Evolutionary conservation across 495 filamentous ascomycete genomes (phyloP).

Genomic region (Geopyxis carbonaria): DNA sequence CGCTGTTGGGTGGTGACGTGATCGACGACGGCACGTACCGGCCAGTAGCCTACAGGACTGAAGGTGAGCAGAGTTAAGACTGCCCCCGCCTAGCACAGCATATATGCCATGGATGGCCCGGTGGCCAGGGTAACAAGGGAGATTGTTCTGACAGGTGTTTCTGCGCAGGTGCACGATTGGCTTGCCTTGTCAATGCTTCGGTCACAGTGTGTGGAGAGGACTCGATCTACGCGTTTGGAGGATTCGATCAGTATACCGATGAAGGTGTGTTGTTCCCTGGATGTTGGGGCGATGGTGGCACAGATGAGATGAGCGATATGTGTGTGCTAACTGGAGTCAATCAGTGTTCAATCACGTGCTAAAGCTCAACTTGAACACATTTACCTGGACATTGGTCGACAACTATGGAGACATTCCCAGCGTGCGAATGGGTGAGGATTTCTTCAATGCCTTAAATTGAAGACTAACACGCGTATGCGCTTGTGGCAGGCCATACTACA

Average conservation of each 20-base stretch:
- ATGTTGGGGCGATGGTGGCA: not conserved
- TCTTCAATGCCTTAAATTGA: too few species aligned
- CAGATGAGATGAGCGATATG: not conserved
- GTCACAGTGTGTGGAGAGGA: slow-evolving; percentile 94
- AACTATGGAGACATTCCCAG: slow-evolving; percentile 98
- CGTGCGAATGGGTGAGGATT: slow-evolving; percentile 74
- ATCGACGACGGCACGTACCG: slow-evolving; percentile 7
- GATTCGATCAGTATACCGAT: slow-evolving; percentile 98
- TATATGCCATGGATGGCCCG: not conserved
- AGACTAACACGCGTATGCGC: too few species aligned
- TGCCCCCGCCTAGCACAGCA: not conserved
- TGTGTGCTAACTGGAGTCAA: not conserved
- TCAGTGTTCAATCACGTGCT: slow-evolving; percentile 95
- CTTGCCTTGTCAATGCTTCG: slow-evolving; percentile 92
- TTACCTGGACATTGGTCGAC: slow-evolving; percentile 89
- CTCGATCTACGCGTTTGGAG: slow-evolving; percentile 92
- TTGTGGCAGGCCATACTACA: slow-evolving; percentile 66
- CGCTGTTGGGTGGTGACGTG: not conserved
- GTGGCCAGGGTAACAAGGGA: slow-evolving; percentile 6
- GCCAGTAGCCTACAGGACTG: slow-evolving; percentile 22
- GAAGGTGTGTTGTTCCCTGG: slow-evolving; percentile 40
- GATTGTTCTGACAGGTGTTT: too few species aligned
- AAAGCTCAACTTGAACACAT: slow-evolving; percentile 61
- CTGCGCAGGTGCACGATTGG: slow-evolving; percentile 60
- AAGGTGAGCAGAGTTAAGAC: slow-evolving; percentile 17